Base-by-base conservation (phyloP, 257 asterid species). In the Solanum sparsipilum region DNA sequence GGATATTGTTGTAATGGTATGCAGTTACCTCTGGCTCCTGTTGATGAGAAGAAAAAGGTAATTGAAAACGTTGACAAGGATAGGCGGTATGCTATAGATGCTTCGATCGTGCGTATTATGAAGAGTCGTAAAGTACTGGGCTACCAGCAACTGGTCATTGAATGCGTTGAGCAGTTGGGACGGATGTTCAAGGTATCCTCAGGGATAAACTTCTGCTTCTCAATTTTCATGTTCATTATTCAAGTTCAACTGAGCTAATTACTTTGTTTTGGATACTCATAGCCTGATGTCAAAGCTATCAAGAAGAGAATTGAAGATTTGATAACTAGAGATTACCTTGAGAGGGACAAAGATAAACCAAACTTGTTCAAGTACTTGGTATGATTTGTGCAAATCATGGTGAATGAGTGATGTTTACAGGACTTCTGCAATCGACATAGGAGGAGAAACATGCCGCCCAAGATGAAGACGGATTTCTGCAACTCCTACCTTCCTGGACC, bases 271-370 rank as follows among this genome's bases (percentile, higher is more conserved):
- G 9, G 9, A 46, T 81, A 82, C 84, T 25, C 89, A 56, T 88
- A 97, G 99, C 99, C 99, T 25, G 99, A 97, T 84, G 98, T 97
- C 36, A 97, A 97, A 93, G 98, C 99, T 32, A 97, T 97, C 92
- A 97, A 97, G 92, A 97, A 97, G 93, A 94, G 99, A 90, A 94
- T 97, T 15, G 99, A 97, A 93, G 99, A 96, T 89, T 86, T 97
- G 92, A 97, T 97, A 86, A 96, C 97, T 70, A 93, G 99, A 65
- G 99, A 97, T 73, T 97, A 97, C 91, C 90, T 97, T 44, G 98
- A 97, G 84, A 92, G 99, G 84, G 99, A 97, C 96, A 96, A 93
- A 89, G 99, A 96, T 6, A 94, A 97, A 87, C 95, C 99, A 34
- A 97, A 97, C 92, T 32, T 92, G 92, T 96, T 96, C 95, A 97